A percentile compares a stretch with the other conserved stretches of the same genome.
Conservation (phyloP, 768 basidiomycete genomes). For the Tricholomella constricta region DNA sequence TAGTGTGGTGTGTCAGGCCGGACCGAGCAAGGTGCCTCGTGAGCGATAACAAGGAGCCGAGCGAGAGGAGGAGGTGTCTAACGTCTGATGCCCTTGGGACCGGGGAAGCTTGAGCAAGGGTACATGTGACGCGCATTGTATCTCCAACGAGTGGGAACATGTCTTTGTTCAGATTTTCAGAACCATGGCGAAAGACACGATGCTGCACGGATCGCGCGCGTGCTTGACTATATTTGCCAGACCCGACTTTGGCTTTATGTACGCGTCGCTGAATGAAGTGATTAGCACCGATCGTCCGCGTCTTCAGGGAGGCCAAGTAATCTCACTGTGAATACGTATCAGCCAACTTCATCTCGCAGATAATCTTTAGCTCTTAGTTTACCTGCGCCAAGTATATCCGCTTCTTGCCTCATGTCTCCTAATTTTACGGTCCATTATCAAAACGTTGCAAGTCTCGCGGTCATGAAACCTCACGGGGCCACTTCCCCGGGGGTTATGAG, state of each 20-base stretch:
- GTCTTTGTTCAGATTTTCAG: neutral
- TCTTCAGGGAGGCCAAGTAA: no score
- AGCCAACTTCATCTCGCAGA: no score
- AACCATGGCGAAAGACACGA: neutral
- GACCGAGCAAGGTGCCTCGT: constrained; percentile 22
- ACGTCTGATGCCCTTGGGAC: constrained; percentile 1
- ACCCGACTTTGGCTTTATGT: neutral
- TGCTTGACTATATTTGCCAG: neutral
- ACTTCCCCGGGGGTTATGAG: neutral
- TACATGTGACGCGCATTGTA: constrained; percentile 13
- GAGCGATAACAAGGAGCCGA: constrained; percentile 7
- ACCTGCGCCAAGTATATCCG: neutral
- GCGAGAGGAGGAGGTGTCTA: neutral
- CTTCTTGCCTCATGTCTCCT: neutral
- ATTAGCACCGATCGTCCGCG: no score
- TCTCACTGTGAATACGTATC: no score
- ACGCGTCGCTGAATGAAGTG: neutral
- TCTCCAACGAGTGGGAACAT: neutral
- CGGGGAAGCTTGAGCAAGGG: neutral
- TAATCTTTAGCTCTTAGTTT: no score
- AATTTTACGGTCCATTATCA: neutral
- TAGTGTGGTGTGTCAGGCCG: constrained; percentile 10
- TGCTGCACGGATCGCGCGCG: neutral
- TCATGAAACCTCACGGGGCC: constrained; percentile 2
- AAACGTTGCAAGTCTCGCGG: constrained; percentile 5